Conservation (phyloP, 306 rosid species). For the Rosa multiflora region DNA sequence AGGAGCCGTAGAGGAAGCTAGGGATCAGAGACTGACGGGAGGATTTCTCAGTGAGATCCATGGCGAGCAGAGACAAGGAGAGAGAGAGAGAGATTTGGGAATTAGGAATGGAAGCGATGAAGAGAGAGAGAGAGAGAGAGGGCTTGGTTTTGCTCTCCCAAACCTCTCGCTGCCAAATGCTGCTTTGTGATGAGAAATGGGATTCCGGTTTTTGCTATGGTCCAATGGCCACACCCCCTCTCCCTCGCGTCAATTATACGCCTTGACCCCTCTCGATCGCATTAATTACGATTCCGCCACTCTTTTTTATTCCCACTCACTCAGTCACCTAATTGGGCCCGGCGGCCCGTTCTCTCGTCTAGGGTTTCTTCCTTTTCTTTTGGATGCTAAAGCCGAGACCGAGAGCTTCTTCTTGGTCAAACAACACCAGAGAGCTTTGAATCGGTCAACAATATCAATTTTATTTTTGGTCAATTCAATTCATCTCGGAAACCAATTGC, state of each 20-base stretch:
- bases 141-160: constrained; percentile 21
- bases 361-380: background rate
- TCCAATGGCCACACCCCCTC: constrained; percentile 4
- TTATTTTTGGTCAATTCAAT: background rate
- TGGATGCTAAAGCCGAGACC: background rate
- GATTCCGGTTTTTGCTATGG: constrained; percentile 16
- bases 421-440: background rate
- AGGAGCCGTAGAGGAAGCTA: constrained; percentile 58
- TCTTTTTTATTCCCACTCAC: background rate
- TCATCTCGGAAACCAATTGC: background rate
- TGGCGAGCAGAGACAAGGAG: constrained; percentile 18
- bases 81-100: background rate
- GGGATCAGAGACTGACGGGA: constrained; percentile 64
- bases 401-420: too few relatives aligned
- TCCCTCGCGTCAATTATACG: constrained; percentile 19
- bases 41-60: constrained; percentile 55
- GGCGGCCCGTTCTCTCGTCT: background rate
- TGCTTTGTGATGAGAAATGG: background rate
- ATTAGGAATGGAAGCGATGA: constrained; percentile 28
- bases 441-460: background rate
- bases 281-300: constrained; percentile 21
- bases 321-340: background rate
- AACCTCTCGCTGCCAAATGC: constrained; percentile 38
- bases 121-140: constrained; percentile 6
- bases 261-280: constrained; percentile 2